Percentiles rank a stretch among this genome's conserved stretches.
phyloP scores from a whole-genome alignment of 208 protist genomes.

The Balamuthia mandrillaris region DNA sequence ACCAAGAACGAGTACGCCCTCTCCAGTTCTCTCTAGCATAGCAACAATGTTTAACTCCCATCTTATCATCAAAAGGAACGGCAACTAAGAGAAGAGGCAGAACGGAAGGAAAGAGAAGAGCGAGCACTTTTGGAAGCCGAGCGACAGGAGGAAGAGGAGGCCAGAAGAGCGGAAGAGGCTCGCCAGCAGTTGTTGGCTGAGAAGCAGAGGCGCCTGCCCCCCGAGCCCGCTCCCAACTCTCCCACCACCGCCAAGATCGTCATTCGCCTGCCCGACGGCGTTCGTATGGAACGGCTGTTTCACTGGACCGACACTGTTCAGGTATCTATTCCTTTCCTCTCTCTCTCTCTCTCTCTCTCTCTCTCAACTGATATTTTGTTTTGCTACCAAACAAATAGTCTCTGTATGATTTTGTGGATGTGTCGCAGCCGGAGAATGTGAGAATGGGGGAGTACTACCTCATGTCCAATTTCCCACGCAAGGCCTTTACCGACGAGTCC shows the following conservation, averaged over 20 bases:
- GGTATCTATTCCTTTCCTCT: neutral
- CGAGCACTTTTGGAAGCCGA: neutral
- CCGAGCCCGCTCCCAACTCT: neutral
- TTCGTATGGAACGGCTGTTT: neutral
- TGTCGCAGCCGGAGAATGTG: neutral
- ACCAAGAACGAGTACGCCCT: neutral
- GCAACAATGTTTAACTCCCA: neutral
- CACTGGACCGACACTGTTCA: neutral
- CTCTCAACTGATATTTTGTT: neutral
- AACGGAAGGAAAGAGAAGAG: neutral
- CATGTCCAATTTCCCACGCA: neutral
- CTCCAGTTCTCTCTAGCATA: neutral
- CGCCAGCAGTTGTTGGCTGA: neutral
- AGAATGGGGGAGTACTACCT: neutral
- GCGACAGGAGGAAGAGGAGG: neutral
- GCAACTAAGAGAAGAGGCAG: neutral
- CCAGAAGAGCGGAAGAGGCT: neutral
- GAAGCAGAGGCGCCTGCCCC: neutral
- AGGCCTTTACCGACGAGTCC: neutral
- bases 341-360: neutral
- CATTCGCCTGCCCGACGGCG: neutral
- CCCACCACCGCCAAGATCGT: neutral
- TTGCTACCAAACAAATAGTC: neutral
- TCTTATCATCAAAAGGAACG: neutral
- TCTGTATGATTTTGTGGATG: constrained; percentile 22